Conservation (phyloP, 2,329 filamentous ascomycete genomes). For the Paraphoma sp. region DNA sequence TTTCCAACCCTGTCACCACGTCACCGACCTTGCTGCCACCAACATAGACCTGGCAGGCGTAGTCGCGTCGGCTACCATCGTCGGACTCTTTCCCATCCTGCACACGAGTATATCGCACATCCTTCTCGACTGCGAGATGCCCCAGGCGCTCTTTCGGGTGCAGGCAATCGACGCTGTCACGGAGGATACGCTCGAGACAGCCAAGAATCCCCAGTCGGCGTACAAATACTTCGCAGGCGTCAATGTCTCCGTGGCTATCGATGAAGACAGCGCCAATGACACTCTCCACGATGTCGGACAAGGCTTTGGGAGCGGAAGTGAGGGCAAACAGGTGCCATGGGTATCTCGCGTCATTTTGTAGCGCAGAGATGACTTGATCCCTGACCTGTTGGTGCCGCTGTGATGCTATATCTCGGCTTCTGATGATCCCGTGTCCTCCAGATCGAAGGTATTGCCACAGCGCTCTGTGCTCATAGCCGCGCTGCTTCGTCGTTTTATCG, state of each 20-base stretch:
- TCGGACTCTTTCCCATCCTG: conserved; percentile 15
- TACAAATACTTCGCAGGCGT: conserved; percentile 65
- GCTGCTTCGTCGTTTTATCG: conserved; percentile 40
- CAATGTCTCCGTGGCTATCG: conserved; percentile 59
- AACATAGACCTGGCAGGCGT: conserved; percentile 44
- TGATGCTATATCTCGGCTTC: conserved; percentile 54
- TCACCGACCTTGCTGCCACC: conserved; percentile 42
- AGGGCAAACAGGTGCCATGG: conserved; percentile 78
- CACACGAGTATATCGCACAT: conserved; percentile 60
- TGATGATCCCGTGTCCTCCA: conserved; percentile 55
- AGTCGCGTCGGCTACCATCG: conserved; percentile 13
- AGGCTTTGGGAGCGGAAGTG: conserved; percentile 50
- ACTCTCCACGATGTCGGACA: conserved; percentile 71
- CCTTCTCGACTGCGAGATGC: conserved; percentile 59
- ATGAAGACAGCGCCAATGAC: conserved; percentile 84
- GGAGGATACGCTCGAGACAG: conserved; percentile 67
- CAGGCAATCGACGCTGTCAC: conserved; percentile 58
- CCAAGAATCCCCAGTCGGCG: conserved; percentile 69
- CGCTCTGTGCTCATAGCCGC: conserved; percentile 43
- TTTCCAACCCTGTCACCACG: conserved; percentile 40
- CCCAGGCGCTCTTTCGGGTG: conserved; percentile 75
- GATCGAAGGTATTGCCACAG: conserved; percentile 77
- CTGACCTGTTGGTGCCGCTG: conserved; percentile 59
- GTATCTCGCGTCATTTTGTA: conserved; percentile 63
- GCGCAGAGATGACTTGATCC: conserved; percentile 55